A percentile compares a stretch with the other conserved stretches of the same genome.
phyloP scores from a whole-genome alignment of 2,329 filamentous ascomycete genomes.

The Nemania sp. region DNA sequence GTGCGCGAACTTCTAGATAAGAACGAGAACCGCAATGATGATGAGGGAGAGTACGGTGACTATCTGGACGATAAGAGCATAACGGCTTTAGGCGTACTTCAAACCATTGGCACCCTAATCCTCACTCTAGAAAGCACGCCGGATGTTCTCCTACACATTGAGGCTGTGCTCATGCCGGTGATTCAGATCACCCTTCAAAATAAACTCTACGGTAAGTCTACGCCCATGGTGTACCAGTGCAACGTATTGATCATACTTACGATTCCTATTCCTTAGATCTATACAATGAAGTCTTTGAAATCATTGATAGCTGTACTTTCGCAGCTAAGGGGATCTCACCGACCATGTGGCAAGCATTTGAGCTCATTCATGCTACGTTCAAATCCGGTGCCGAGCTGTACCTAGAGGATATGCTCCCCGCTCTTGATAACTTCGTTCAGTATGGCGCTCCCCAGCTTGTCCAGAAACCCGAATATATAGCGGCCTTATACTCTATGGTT shows the following conservation, averaged over 20 bases:
- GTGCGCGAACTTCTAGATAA: slow-evolving; percentile 91
- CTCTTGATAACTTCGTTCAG: slow-evolving; percentile 96
- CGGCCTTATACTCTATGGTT: slow-evolving; percentile 93
- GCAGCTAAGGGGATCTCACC: slow-evolving; percentile 94
- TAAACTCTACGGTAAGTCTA: slow-evolving; percentile 83
- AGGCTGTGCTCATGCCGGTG: slow-evolving; percentile 96
- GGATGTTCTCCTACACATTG: slow-evolving; percentile 92
- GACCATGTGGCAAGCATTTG: slow-evolving; percentile 99
- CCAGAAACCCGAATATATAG: slow-evolving; percentile 86
- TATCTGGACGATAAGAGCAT: slow-evolving; percentile 99
- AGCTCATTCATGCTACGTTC: slow-evolving; percentile 95
- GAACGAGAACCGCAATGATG: slow-evolving; percentile 79
- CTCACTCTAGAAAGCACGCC: slow-evolving; percentile 97
- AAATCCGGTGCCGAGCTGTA: slow-evolving; percentile 97
- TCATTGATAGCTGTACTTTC: slow-evolving; percentile 99
- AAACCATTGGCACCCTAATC: slow-evolving; percentile 97
- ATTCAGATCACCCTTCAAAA: slow-evolving; percentile 97
- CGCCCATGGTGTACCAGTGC: not conserved
- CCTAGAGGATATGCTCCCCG: slow-evolving; percentile 97
- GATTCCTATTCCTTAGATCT: slow-evolving; percentile 67
- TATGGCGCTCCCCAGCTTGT: slow-evolving; percentile 85
- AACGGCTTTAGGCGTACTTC: slow-evolving; percentile 92
- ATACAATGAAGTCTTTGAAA: slow-evolving; percentile 98
- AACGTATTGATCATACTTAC: slow-evolving; percentile 14
- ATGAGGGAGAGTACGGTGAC: slow-evolving; percentile 85